Percentiles rank a stretch among this genome's conserved stretches.
Evolutionary conservation across 306 rosid genomes (phyloP).

Genomic region (Fragaria iinumae): DNA sequence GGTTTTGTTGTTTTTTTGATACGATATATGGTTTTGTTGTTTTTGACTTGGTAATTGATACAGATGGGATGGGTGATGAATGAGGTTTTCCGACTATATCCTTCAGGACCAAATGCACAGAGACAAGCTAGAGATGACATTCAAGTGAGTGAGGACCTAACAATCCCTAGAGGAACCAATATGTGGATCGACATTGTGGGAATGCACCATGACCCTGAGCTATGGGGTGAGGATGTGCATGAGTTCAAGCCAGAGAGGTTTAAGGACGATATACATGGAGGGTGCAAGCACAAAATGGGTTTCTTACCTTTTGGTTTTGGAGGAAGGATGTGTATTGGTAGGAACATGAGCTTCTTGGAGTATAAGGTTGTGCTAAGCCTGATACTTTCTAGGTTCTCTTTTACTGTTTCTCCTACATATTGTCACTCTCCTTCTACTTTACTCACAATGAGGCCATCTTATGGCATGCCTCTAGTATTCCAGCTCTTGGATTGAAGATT

Average conservation of each 20-base stretch:
- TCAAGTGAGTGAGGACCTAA: slow-evolving; percentile 37
- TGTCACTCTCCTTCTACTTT: slow-evolving; percentile 56
- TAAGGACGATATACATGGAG: slow-evolving; percentile 48
- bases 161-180: slow-evolving; percentile 76
- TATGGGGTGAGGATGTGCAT: slow-evolving; percentile 74
- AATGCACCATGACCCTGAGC: slow-evolving; percentile 62
- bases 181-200: slow-evolving; percentile 81
- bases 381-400: slow-evolving; percentile 64
- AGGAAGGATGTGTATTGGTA: slow-evolving; percentile 79
- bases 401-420: slow-evolving; percentile 51
- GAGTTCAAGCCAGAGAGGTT: slow-evolving; percentile 78
- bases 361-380: slow-evolving; percentile 63
- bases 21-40: not conserved
- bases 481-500: slow-evolving; percentile 9
- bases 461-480: slow-evolving; percentile 61
- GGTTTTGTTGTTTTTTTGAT: too few species aligned
- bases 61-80: slow-evolving; percentile 94
- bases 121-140: slow-evolving; percentile 77
- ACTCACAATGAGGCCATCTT: slow-evolving; percentile 62
- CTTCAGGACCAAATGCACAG: slow-evolving; percentile 81
- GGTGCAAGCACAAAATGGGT: slow-evolving; percentile 83
- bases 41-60: slow-evolving; percentile 10
- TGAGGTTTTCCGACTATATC: slow-evolving; percentile 71
- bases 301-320: slow-evolving; percentile 88
- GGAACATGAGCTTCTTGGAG: slow-evolving; percentile 70